These are phyloP conservation scores for Diaporthe citri DNA, from an alignment of 2,329 filamentous ascomycete species.

Conservation along the genomic window DNA sequence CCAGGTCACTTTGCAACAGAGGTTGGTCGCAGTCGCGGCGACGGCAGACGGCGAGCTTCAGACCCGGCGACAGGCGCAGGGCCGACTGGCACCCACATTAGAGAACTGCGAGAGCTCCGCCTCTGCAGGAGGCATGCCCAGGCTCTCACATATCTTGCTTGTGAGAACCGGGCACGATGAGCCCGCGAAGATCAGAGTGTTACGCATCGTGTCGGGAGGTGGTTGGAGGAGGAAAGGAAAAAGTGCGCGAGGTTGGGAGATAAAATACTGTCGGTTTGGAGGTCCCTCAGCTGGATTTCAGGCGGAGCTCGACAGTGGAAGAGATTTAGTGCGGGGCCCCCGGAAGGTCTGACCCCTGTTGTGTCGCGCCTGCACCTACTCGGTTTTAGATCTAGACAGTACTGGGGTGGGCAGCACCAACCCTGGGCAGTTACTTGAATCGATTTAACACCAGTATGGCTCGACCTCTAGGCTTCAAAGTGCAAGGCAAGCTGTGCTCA, in stretches of 20 bases:
- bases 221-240: slow-evolving; percentile 35
- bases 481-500: neutral
- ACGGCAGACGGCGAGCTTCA: slow-evolving; percentile 41
- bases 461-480: neutral
- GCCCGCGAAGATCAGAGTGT: slow-evolving; percentile 77
- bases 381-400: too few relatives aligned
- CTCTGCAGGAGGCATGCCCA: slow-evolving; percentile 74
- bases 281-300: slow-evolving; percentile 22
- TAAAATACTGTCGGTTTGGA: slow-evolving; percentile 19
- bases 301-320: slow-evolving; percentile 33
- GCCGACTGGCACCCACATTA: slow-evolving; percentile 60
- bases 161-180: slow-evolving; percentile 76
- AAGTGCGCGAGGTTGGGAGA: slow-evolving; percentile 39
- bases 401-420: too few relatives aligned
- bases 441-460: neutral
- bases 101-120: slow-evolving; percentile 78
- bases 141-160: slow-evolving; percentile 75
- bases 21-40: slow-evolving; percentile 17
- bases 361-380: neutral
- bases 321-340: slow-evolving; percentile 32
- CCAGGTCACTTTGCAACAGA: slow-evolving; percentile 36
- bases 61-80: slow-evolving; percentile 40
- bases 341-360: neutral
- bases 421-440: too few relatives aligned
- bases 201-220: slow-evolving; percentile 64